Evolutionary conservation across 805 yeast species (phyloP).

Genomic region (Saccharomycopsis capsularis): DNA sequence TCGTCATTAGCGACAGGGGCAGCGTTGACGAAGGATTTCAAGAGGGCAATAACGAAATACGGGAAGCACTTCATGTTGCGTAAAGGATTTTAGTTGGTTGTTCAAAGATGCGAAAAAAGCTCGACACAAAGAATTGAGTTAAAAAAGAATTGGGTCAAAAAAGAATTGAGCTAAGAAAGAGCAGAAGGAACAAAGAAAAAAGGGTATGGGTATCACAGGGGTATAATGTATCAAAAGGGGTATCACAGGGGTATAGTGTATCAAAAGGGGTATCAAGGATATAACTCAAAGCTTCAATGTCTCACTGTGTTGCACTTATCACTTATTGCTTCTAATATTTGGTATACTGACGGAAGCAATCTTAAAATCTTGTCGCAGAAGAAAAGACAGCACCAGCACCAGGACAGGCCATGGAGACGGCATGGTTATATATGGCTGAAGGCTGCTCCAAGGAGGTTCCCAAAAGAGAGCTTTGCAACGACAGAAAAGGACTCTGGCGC

Average conservation of each 20-base stretch:
- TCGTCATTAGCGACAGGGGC: slow-evolving; percentile 21
- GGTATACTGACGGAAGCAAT: not conserved
- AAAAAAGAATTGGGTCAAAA: not conserved
- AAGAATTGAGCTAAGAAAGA: too few species aligned
- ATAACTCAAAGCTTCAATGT: not conserved
- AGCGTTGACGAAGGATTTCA: slow-evolving; percentile 1
- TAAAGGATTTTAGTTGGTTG: not conserved
- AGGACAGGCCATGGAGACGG: not conserved
- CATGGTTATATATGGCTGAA: not conserved
- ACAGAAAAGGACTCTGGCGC: too few species aligned
- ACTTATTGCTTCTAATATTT: not conserved
- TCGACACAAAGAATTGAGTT: slow-evolving; percentile 27
- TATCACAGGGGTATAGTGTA: not conserved
- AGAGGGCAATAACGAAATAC: not conserved
- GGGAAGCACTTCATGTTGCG: slow-evolving; percentile 4
- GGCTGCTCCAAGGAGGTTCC: not conserved
- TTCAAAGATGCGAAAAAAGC: not conserved
- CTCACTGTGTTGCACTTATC: too few species aligned
- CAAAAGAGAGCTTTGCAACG: too few species aligned
- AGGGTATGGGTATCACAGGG: too few species aligned
- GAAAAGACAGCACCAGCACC: not conserved
- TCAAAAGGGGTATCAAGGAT: not conserved
- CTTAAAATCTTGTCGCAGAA: not conserved
- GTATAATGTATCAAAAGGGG: not conserved
- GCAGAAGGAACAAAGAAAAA: too few species aligned